Evolutionary conservation across 208 protist genomes (phyloP).

Genomic region (Acanthamoeba lenticulata): DNA sequence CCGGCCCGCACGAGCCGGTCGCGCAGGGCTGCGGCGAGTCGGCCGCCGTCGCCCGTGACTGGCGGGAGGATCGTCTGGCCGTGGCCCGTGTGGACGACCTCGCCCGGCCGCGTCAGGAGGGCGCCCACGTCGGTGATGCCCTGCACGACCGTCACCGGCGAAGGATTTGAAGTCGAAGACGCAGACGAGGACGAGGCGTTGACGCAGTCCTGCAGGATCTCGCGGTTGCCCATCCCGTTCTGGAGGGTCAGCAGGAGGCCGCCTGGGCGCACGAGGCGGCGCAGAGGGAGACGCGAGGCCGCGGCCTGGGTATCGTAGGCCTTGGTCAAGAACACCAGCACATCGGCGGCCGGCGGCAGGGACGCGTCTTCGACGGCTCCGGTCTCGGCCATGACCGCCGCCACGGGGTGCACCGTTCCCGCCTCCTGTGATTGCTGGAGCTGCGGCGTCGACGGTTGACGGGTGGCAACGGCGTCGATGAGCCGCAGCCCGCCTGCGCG

Average conservation of each 20-base stretch:
- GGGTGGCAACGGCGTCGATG: neutral
- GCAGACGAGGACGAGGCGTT: neutral
- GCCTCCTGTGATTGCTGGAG: neutral
- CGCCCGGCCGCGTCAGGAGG: neutral
- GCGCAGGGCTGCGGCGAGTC: too few relatives aligned
- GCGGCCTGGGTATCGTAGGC: constrained; percentile 7
- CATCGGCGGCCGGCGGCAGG: neutral
- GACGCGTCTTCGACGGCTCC: neutral
- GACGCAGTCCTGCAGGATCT: neutral
- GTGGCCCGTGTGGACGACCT: neutral
- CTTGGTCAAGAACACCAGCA: constrained; percentile 32
- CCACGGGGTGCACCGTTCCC: too few relatives aligned
- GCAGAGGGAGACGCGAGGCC: neutral
- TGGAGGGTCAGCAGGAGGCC: neutral
- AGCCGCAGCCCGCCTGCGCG: neutral
- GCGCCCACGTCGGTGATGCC: constrained; percentile 14
- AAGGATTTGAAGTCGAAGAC: neutral
- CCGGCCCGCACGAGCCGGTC: neutral
- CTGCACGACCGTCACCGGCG: neutral
- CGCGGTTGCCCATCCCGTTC: constrained; percentile 43
- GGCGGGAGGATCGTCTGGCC: neutral
- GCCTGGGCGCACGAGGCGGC: neutral
- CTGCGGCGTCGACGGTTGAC: neutral
- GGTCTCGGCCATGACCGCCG: neutral
- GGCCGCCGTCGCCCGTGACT: too few relatives aligned